phyloP scores from a whole-genome alignment of 148 eudicot genomes.

The Tetragonia tetragonoides region DNA sequence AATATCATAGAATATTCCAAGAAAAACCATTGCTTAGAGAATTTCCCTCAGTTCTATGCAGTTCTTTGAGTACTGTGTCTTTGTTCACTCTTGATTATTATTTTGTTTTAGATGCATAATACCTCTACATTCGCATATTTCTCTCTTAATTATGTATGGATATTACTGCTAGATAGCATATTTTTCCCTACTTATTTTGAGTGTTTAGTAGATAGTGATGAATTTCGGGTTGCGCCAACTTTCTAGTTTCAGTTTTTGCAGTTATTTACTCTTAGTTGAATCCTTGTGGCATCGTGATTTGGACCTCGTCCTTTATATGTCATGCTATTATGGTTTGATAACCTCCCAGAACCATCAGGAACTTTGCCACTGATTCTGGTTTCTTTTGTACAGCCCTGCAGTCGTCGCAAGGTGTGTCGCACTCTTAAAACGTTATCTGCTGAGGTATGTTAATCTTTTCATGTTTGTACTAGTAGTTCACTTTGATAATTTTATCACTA shows the following conservation, averaged over 20 bases:
- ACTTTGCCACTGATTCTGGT: conserved; percentile 17
- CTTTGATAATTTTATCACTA: not conserved
- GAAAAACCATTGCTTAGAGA: not conserved
- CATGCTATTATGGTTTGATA: conserved; percentile 7
- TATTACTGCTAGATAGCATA: too few relatives aligned
- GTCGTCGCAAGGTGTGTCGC: conserved; percentile 92
- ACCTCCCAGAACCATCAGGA: conserved; percentile 14
- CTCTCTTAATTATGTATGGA: too few relatives aligned
- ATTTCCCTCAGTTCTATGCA: not conserved
- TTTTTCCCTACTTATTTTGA: too few relatives aligned
- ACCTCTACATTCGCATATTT: too few relatives aligned
- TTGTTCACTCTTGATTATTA: too few relatives aligned
- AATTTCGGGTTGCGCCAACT: too few relatives aligned
- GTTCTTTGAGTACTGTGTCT: too few relatives aligned
- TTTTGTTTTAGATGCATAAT: too few relatives aligned
- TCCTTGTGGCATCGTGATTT: not conserved
- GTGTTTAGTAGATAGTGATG: not conserved
- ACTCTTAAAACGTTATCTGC: conserved; percentile 79
- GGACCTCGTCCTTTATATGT: not conserved
- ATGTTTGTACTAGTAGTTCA: not conserved
- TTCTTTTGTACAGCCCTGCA: conserved; percentile 74
- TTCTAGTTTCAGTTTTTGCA: not conserved
- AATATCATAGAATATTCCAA: not conserved
- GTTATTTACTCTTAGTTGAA: not conserved
- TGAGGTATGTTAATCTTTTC: conserved; percentile 48